Base-by-base conservation (phyloP, 2,329 filamentous ascomycete genomes). In the Fusarium verticillioides region DNA sequence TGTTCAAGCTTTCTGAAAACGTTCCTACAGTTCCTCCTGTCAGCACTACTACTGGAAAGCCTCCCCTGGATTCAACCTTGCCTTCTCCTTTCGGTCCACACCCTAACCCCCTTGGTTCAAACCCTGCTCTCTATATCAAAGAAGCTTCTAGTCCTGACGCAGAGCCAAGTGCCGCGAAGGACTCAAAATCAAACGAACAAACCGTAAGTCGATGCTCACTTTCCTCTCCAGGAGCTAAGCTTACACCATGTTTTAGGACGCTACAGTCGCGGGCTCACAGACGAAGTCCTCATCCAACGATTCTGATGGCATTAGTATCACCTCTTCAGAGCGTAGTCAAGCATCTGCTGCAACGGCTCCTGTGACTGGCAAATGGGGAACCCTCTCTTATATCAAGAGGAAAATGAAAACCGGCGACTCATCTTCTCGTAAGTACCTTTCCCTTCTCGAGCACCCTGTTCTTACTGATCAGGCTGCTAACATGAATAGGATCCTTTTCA, bases 401-500 rank as follows among this genome's bases (percentile, higher is more conserved):
- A 40, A 53, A 23, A 34, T 11, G 26, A 49, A 52, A 26, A 36
- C 49, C 12, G 23, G n/a, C 7, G 30, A 26, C 19, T 52, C 40
- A 10, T 49, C 57, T n/a, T 42, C 52, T 23, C 36, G 70, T 73
- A 60, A 70, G 66, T 26, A 10, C 3, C 21, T 19, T 21, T 56
- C 16, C 9, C 12, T 6, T 4, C 4, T 16, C 2, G 7, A 40
- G 16, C 9, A n/a, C 8, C 7, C 11, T 32, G 3, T 18, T 28
- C 10, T 8, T 37, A 9, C 6, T 15, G 21, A 8, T 7, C 44
- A 43, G 5, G 18, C 43, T 47, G 19, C 36, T 30, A n/a, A n/a
- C n/a, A 30, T 9, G 21, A 26, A 15, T 16, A 63, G 61, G 47
- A 76, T 12, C 46, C 77, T 49, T 57, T 15, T 57, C 54, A n/a